phyloP scores from a whole-genome alignment of 2,329 filamentous ascomycete genomes.

The Beauveria medogensis region DNA sequence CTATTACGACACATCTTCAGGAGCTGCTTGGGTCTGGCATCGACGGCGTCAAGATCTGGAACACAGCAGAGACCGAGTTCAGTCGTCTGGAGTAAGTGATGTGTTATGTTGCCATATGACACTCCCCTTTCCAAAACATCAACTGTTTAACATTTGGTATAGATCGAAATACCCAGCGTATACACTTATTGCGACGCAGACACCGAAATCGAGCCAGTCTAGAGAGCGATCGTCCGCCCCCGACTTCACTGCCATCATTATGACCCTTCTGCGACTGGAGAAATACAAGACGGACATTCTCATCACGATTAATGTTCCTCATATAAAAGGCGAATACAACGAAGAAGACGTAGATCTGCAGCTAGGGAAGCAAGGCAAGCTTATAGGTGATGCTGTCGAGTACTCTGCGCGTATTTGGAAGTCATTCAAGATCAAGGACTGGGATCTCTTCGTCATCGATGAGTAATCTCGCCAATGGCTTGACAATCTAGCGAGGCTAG shows the following conservation, averaged over 20 bases:
- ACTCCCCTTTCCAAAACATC: background rate
- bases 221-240: slow-evolving; percentile 32
- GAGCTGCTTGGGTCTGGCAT: slow-evolving; percentile 59
- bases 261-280: slow-evolving; percentile 70
- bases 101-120: background rate
- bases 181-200: slow-evolving; percentile 61
- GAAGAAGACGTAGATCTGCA: slow-evolving; percentile 63
- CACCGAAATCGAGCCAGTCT: slow-evolving; percentile 29
- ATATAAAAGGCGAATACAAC: slow-evolving; percentile 66
- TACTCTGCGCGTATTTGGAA: slow-evolving; percentile 61
- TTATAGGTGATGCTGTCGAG: slow-evolving; percentile 62
- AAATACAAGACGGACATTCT: slow-evolving; percentile 71
- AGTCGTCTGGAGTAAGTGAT: slow-evolving; percentile 42
- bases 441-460: slow-evolving; percentile 55
- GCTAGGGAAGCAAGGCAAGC: slow-evolving; percentile 55
- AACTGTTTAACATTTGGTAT: slow-evolving; percentile 20
- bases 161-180: slow-evolving; percentile 49
- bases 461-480: background rate
- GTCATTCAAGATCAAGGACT: slow-evolving; percentile 72
- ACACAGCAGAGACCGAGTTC: slow-evolving; percentile 53
- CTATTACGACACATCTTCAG: slow-evolving; percentile 60
- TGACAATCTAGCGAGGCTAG: background rate
- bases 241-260: slow-evolving; percentile 66
- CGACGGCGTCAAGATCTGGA: slow-evolving; percentile 59
- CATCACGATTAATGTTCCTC: slow-evolving; percentile 81